A percentile compares a stretch with the other conserved stretches of the same genome.
Evolutionary conservation across 345 rosid species (phyloP).

Genomic region (Microcos paniculata): DNA sequence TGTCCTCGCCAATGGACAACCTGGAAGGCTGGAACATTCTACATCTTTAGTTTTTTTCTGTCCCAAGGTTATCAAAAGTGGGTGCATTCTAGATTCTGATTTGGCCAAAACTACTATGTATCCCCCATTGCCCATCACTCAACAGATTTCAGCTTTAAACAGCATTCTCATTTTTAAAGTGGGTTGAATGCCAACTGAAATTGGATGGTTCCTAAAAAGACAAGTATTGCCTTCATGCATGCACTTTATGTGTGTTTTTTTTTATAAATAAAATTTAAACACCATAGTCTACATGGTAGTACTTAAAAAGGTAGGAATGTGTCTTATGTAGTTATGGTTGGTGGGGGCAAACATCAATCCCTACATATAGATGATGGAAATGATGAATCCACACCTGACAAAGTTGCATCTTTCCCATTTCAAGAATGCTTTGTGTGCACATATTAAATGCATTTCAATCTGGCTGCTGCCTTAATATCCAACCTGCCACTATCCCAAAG

Average conservation of each 20-base stretch:
- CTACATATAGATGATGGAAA: slow-evolving; percentile 11
- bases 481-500: not conserved
- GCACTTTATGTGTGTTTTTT: not conserved
- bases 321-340: not conserved
- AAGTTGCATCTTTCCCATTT: slow-evolving; percentile 7
- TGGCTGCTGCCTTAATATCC: not conserved
- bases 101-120: not conserved
- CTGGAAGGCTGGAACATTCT: slow-evolving; percentile 9
- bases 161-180: not conserved
- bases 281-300: not conserved
- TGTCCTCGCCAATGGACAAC: slow-evolving; percentile 3
- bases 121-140: not conserved
- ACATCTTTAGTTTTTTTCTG: not conserved
- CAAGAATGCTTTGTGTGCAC: not conserved
- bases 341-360: slow-evolving; percentile 21
- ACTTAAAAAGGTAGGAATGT: not conserved
- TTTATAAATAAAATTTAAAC: not conserved
- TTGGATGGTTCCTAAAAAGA: slow-evolving; percentile 16
- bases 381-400: slow-evolving; percentile 21
- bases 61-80: slow-evolving; percentile 8
- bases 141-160: not conserved
- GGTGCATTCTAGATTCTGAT: slow-evolving; percentile 9
- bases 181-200: not conserved
- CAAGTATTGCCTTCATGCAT: slow-evolving; percentile 6
- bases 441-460: slow-evolving; percentile 5